phyloP scores from a whole-genome alignment of 176 grass and related monocot genomes.

The Lolium rigidum region DNA sequence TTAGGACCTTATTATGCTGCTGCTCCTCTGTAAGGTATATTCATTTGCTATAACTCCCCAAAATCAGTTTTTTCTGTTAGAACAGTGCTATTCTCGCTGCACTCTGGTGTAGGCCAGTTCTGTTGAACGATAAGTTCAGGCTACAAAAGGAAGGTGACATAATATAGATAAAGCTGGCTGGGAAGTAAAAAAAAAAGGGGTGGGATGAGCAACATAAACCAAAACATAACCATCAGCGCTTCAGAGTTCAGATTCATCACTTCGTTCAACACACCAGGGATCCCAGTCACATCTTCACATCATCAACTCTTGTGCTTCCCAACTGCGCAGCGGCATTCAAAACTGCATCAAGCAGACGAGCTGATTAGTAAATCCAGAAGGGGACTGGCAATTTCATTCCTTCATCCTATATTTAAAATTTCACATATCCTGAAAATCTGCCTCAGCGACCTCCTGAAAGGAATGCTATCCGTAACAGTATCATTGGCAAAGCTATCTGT shows the following conservation, averaged over 20 bases:
- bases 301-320: background rate
- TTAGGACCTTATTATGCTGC: background rate
- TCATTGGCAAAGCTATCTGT: too few relatives aligned
- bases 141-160: too few relatives aligned
- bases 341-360: slow-evolving; percentile 4
- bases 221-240: background rate
- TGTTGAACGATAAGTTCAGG: slow-evolving; percentile 2
- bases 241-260: background rate
- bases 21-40: background rate
- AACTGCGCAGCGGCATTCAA: background rate
- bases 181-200: background rate
- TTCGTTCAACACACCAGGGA: background rate
- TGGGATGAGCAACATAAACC: background rate
- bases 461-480: too few relatives aligned
- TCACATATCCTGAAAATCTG: background rate
- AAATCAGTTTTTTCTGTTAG: background rate
- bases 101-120: background rate
- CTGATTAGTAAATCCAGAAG: background rate
- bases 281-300: background rate
- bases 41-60: slow-evolving; percentile 23
- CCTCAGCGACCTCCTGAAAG: background rate
- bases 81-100: background rate
- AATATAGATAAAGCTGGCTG: background rate
- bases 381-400: background rate
- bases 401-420: background rate